Percentiles rank a stretch among this genome's conserved stretches.
phyloP scores from a whole-genome alignment of 495 filamentous ascomycete species.

The Trichodelitschia bisporula region DNA sequence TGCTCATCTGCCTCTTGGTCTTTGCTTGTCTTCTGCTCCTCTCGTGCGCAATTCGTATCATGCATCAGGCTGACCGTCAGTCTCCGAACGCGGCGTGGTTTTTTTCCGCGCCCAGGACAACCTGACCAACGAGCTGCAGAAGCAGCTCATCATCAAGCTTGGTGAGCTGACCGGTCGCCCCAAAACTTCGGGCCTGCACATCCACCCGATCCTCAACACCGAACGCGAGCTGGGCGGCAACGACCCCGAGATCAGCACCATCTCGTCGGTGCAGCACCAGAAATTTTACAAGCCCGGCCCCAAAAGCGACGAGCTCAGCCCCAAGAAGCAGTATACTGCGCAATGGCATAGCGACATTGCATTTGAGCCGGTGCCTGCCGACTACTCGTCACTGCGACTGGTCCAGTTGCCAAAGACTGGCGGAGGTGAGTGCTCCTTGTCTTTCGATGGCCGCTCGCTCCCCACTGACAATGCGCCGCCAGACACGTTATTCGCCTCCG shows the following conservation, averaged over 20 bases:
- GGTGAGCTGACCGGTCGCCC: no score
- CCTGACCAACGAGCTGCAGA: constrained; percentile 4
- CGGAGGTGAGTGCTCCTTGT: constrained; percentile 12
- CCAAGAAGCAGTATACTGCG: constrained; percentile 16
- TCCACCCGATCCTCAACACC: constrained; percentile 41
- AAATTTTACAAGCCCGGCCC: constrained; percentile 23
- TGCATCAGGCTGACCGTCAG: no score
- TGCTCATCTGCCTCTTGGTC: no score
- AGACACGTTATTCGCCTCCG: constrained; percentile 54
- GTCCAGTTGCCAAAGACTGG: constrained; percentile 35
- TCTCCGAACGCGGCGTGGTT: constrained; percentile 6
- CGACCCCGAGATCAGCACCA: constrained; percentile 44
- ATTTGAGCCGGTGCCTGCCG: constrained; percentile 39
- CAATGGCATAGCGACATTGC: constrained; percentile 46
- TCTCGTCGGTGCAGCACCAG: no score
- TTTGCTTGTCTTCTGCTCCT: no score
- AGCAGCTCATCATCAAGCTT: constrained; percentile 4
- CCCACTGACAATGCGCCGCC: no score
- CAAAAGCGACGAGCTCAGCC: constrained; percentile 11
- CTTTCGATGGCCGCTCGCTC: background rate
- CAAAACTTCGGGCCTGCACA: constrained; percentile 23
- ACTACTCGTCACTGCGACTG: constrained; percentile 25
- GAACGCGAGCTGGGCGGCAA: constrained; percentile 27
- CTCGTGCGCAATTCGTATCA: no score
- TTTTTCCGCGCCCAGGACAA: constrained; percentile 5